phyloP scores from a whole-genome alignment of 2,329 filamentous ascomycete genomes.

The Lasiodiplodia hormozganensis region DNA sequence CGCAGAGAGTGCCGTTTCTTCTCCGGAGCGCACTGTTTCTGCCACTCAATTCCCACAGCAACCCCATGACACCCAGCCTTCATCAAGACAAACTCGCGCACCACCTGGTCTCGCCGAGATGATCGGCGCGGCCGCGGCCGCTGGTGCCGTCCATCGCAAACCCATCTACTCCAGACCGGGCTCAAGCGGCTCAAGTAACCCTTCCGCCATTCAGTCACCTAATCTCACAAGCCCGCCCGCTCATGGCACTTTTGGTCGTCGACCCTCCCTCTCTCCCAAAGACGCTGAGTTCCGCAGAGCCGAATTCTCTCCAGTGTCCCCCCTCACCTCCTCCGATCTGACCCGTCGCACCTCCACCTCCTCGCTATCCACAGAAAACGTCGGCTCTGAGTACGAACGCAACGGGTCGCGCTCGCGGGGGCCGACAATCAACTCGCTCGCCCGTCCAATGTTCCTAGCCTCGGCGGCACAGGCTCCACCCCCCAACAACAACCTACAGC shows the following conservation, averaged over 20 bases:
- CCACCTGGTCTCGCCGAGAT: conserved; percentile 35
- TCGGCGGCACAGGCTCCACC: conserved; percentile 26
- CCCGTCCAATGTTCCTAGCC: conserved; percentile 45
- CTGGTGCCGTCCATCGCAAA: conserved; percentile 35
- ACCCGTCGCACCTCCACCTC: conserved; percentile 14
- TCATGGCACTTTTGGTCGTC: conserved; percentile 23
- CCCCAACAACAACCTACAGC: conserved; percentile 34
- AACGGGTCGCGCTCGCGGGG: conserved; percentile 35
- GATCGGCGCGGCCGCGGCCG: conserved; percentile 15
- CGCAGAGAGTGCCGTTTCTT: conserved; percentile 34
- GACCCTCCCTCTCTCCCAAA: conserved; percentile 27
- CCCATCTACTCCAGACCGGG: conserved; percentile 32
- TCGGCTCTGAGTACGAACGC: conserved; percentile 15
- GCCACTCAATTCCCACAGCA: conserved; percentile 4
- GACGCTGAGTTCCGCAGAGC: conserved; percentile 27
- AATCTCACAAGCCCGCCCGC: conserved; percentile 8
- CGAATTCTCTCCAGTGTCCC: background rate
- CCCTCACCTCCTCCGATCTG: background rate
- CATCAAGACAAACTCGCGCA: background rate
- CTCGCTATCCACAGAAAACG: background rate
- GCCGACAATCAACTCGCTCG: conserved; percentile 46
- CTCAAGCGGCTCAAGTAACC: conserved; percentile 27
- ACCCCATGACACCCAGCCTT: conserved; percentile 18
- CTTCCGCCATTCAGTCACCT: conserved; percentile 27
- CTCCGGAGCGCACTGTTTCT: conserved; percentile 5